Conservation (phyloP, 129 eudicot species). For the Pittosporum tobira region DNA sequence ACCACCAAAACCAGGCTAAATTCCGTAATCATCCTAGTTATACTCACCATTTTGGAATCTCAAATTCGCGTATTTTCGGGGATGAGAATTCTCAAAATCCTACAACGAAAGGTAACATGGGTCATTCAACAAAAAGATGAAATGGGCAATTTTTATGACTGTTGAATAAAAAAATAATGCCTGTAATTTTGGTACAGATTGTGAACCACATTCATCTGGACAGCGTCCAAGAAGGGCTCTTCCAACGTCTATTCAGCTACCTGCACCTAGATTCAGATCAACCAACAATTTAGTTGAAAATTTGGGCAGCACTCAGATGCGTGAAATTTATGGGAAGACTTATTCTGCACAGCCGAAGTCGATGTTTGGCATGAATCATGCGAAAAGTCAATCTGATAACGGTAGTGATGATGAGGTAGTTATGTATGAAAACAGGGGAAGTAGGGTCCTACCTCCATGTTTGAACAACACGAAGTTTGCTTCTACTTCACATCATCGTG, state of each 20-base stretch:
- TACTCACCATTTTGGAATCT: neutral
- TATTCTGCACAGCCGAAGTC: constrained; percentile 23
- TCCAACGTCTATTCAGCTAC: constrained; percentile 40
- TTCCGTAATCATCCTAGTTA: constrained; percentile 22
- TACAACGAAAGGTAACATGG: constrained; percentile 17
- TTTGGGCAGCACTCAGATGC: constrained; percentile 29
- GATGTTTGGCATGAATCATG: constrained; percentile 21
- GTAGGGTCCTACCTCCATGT: constrained; percentile 35
- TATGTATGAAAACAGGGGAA: constrained; percentile 30
- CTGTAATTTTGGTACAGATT: constrained; percentile 15
- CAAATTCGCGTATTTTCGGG: neutral
- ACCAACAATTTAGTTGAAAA: constrained; percentile 23
- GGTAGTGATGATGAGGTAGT: constrained; percentile 25
- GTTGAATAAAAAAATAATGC: constrained; percentile 6
- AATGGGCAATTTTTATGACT: neutral
- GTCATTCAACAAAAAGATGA: neutral
- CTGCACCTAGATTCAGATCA: constrained; percentile 25
- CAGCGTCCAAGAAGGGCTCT: constrained; percentile 38
- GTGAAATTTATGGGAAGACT: constrained; percentile 26
- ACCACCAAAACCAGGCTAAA: constrained; percentile 13
- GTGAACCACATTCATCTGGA: constrained; percentile 16
- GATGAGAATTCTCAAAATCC: constrained; percentile 16
- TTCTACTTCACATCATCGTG: constrained; percentile 28
- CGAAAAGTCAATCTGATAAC: constrained; percentile 17
- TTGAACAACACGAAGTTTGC: constrained; percentile 19